Evolutionary conservation across 805 yeast genomes (phyloP), one percentile per base, ranked within the genome.

Genomic region (Ogataea corticis): DNA sequence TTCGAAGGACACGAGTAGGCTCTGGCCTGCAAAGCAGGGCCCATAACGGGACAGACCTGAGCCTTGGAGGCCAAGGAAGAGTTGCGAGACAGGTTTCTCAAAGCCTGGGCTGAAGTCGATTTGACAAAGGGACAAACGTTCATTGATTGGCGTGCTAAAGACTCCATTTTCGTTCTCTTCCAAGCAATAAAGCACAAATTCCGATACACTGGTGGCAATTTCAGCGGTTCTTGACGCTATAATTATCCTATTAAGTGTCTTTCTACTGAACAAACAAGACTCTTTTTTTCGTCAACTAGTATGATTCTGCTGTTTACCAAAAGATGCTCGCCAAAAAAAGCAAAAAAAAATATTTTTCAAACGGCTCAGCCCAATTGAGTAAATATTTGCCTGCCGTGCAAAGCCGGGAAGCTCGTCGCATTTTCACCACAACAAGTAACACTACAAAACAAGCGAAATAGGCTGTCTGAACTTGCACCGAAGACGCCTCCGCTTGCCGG

Each of bases 31-130:
- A 89, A 68, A 30, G 96, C 96, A 42, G 83, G 82, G 19, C 88
- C 88, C 85, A 90, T 87, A 45, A 90, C 85, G n/a, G 98, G 98
- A 67, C 98, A 91, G 49, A 75, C 77, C 36, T 76, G 66, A 43
- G 96, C 96, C 52, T 78, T 79, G 36, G 68, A 59, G 38, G 75
- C 70, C 61, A 85, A 76, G 19, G 67, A 59, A 27, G 76, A 62
- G 45, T 63, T 55, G 16, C 65, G 62, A 42, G 83, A 74, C 54
- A 86, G 61, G 51, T 73, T 71, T 58, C 85, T 80, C 61, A 88
- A 71, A 13, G 83, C 74, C 41, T 79, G 70, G 16, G 83, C 70
- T 4, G 87, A 74, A 18, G 81, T 72, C 18, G 81, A 66, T 47
- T 66, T 65, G 50, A 91, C 80, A 66, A 87, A 91, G 17, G 97